Conservation (phyloP, 2,329 filamentous ascomycete species). For the Diaporthe aspalathi region DNA sequence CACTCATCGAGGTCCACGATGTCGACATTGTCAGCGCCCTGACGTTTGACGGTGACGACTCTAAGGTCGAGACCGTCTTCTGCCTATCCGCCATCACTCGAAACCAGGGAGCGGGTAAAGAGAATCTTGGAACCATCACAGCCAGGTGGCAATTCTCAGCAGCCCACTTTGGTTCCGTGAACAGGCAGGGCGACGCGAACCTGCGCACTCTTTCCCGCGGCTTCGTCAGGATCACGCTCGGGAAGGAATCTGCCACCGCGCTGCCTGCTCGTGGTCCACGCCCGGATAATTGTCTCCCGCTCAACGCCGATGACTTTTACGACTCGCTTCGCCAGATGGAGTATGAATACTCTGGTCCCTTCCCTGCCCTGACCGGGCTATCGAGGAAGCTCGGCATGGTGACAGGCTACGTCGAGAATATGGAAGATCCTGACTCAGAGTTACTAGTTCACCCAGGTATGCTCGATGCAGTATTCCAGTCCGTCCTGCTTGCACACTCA, state of each 20-base stretch:
- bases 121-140: neutral
- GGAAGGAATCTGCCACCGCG: neutral
- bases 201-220: neutral
- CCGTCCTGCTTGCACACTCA: neutral
- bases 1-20: neutral
- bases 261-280: neutral
- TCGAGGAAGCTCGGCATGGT: neutral
- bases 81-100: neutral
- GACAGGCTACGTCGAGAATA: neutral
- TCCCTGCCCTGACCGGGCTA: neutral
- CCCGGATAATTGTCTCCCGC: neutral
- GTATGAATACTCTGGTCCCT: conserved; percentile 1
- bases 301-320: conserved; percentile 5
- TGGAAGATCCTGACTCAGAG: neutral
- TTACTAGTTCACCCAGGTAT: neutral
- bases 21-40: neutral
- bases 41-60: neutral
- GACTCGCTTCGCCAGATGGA: conserved; percentile 6
- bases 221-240: neutral
- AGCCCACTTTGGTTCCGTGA: neutral
- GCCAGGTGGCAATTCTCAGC: neutral
- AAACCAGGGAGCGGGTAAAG: neutral
- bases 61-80: neutral
- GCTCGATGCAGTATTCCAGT: conserved; percentile 9
- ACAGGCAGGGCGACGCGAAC: conserved; percentile 7